These are phyloP conservation scores for Microdochium paspali DNA, from an alignment of 2,329 filamentous ascomycete species.

Conservation along the genomic window DNA sequence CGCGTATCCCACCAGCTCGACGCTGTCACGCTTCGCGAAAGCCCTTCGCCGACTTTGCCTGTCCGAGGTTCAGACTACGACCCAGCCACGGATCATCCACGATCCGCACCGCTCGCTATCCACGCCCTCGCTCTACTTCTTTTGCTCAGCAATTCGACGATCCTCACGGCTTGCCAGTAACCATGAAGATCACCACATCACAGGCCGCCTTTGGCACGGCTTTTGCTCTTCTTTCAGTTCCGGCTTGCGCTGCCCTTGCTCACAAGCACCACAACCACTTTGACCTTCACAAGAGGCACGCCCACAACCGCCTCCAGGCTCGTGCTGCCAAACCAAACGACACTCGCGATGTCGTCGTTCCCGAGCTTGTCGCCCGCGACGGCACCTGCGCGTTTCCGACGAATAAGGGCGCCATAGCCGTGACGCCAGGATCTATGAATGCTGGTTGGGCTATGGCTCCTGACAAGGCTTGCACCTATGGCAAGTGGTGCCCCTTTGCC, in stretches of 20 bases:
- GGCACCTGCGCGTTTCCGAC: slow-evolving; percentile 54
- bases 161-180: slow-evolving; percentile 5
- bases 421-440: slow-evolving; percentile 57
- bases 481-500: slow-evolving; percentile 66
- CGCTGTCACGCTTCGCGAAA: slow-evolving; percentile 1
- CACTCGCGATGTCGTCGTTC: background rate
- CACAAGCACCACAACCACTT: slow-evolving; percentile 20
- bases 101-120: slow-evolving; percentile 3
- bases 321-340: background rate
- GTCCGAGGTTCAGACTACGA: background rate
- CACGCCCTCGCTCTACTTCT: background rate
- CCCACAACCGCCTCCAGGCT: slow-evolving; percentile 20
- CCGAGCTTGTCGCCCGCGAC: slow-evolving; percentile 39
- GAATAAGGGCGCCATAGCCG: slow-evolving; percentile 54
- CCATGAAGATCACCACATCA: slow-evolving; percentile 45
- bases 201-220: slow-evolving; percentile 40
- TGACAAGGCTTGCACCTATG: slow-evolving; percentile 57
- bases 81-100: background rate
- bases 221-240: slow-evolving; percentile 33
- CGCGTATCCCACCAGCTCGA: slow-evolving; percentile 1
- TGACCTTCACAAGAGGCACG: slow-evolving; percentile 23
- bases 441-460: slow-evolving; percentile 75
- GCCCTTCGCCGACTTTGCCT: background rate
- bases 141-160: slow-evolving; percentile 1
- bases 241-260: slow-evolving; percentile 24